Evolutionary conservation across 2,329 filamentous ascomycete species (phyloP).

Genomic region (Sclerotinia minor): DNA sequence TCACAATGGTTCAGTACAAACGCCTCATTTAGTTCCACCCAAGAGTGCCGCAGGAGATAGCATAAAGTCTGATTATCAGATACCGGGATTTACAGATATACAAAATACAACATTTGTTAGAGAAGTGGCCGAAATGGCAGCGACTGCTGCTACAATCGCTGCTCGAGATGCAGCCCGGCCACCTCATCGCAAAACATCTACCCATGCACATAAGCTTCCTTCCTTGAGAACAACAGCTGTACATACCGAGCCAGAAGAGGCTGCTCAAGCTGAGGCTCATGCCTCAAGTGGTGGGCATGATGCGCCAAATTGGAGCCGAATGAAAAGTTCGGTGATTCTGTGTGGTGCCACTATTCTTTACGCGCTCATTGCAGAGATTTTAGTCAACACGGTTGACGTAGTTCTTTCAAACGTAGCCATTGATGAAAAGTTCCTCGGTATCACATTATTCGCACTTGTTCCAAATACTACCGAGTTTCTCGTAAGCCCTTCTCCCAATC

Average conservation of each 20-base stretch:
- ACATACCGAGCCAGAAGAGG: slow-evolving; percentile 36
- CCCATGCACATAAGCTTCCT: slow-evolving; percentile 39
- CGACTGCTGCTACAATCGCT: slow-evolving; percentile 84
- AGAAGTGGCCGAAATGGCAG: slow-evolving; percentile 90
- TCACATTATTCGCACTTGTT: slow-evolving; percentile 93
- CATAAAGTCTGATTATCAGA: slow-evolving; percentile 50
- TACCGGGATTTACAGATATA: slow-evolving; percentile 74
- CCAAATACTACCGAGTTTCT: slow-evolving; percentile 98
- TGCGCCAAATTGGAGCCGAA: slow-evolving; percentile 95
- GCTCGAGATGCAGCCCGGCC: slow-evolving; percentile 71
- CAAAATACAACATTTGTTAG: slow-evolving; percentile 80
- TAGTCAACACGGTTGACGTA: slow-evolving; percentile 97
- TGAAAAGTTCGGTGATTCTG: slow-evolving; percentile 86
- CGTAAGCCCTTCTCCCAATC: slow-evolving; percentile 53
- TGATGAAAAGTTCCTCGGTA: slow-evolving; percentile 95
- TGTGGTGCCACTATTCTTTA: slow-evolving; percentile 88
- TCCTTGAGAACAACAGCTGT: slow-evolving; percentile 41
- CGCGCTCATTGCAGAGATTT: slow-evolving; percentile 94
- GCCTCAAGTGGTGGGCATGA: slow-evolving; percentile 73
- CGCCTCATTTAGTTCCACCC: slow-evolving; percentile 75
- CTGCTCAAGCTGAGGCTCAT: slow-evolving; percentile 43
- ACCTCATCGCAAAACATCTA: slow-evolving; percentile 52
- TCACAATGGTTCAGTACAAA: slow-evolving; percentile 50
- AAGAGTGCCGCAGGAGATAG: slow-evolving; percentile 54
- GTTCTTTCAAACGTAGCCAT: slow-evolving; percentile 87